Conservation (phyloP, 2,329 filamentous ascomycete genomes). For the Coccinonectria pachysandricola region DNA sequence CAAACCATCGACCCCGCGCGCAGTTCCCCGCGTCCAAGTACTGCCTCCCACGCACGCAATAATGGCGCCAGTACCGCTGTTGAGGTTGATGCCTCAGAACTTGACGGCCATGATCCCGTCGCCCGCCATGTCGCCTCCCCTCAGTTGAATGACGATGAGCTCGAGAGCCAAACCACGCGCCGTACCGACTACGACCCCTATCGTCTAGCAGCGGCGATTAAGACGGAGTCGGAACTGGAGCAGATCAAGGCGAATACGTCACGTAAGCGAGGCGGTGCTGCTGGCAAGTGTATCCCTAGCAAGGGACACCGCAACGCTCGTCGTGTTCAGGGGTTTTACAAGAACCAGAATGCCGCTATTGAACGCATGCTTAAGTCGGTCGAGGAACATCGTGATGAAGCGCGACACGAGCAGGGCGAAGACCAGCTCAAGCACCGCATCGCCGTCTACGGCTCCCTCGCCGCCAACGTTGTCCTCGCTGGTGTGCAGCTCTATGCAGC, state of each 20-base stretch:
- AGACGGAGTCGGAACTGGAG: slow-evolving; percentile 65
- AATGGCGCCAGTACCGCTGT: slow-evolving; percentile 37
- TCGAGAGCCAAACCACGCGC: slow-evolving; percentile 37
- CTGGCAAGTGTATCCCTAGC: slow-evolving; percentile 9
- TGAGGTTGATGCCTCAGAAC: slow-evolving; percentile 32
- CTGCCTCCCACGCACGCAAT: slow-evolving; percentile 10
- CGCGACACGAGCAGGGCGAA: slow-evolving; percentile 67
- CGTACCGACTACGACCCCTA: slow-evolving; percentile 65
- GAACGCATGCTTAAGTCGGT: slow-evolving; percentile 85
- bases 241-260: slow-evolving; percentile 72
- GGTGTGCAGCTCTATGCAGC: slow-evolving; percentile 83
- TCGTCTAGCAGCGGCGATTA: slow-evolving; percentile 65
- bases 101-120: slow-evolving; percentile 27
- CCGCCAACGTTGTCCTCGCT: slow-evolving; percentile 70
- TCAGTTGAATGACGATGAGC: slow-evolving; percentile 23
- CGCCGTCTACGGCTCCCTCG: slow-evolving; percentile 57
- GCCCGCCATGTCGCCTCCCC: slow-evolving; percentile 31
- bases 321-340: slow-evolving; percentile 73
- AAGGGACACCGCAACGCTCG: slow-evolving; percentile 28
- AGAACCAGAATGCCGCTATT: slow-evolving; percentile 86
- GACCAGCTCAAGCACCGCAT: slow-evolving; percentile 70
- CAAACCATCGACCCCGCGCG: slow-evolving; percentile 22
- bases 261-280: slow-evolving; percentile 52
- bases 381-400: slow-evolving; percentile 77
- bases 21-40: slow-evolving; percentile 19